phyloP scores from a whole-genome alignment of 257 asterid genomes.

The Gardenia jasminoides region DNA sequence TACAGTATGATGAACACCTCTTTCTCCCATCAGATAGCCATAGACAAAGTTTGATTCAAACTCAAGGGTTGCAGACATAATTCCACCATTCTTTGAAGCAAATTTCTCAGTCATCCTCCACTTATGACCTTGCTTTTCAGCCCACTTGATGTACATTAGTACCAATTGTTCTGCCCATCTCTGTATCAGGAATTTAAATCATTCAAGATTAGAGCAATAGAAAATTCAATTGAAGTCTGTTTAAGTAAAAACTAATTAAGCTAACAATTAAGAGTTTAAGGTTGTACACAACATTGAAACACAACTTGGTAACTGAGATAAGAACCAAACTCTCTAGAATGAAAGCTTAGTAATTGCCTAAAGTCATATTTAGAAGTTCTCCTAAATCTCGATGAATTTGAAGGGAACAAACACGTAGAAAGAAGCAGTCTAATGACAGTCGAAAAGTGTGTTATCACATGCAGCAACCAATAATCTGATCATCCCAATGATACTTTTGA shows the following conservation, averaged over 20 bases:
- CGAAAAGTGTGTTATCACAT: background rate
- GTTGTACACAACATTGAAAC: background rate
- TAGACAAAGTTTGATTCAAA: slow-evolving; percentile 65
- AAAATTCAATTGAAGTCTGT: background rate
- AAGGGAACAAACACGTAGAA: background rate
- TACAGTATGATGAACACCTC: slow-evolving; percentile 60
- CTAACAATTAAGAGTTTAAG: background rate
- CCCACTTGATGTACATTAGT: slow-evolving; percentile 80
- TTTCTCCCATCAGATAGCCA: slow-evolving; percentile 76
- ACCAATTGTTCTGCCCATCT: slow-evolving; percentile 59
- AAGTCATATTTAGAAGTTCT: background rate
- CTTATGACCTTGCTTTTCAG: slow-evolving; percentile 61
- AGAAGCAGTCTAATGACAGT: background rate
- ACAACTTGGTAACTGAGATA: background rate
- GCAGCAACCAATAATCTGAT: background rate
- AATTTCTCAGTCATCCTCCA: slow-evolving; percentile 66
- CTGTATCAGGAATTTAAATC: slow-evolving; percentile 35
- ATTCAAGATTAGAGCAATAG: slow-evolving; percentile 5
- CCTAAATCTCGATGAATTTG: background rate
- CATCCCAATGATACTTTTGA: background rate
- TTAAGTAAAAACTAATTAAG: background rate
- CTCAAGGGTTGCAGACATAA: slow-evolving; percentile 56
- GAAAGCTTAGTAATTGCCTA: too few species aligned
- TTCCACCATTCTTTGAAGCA: slow-evolving; percentile 43
- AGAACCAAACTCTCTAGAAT: background rate